These are phyloP conservation scores for Ophiostoma tasmaniense DNA, from an alignment of 2,329 filamentous ascomycete species.

Conservation along the genomic window DNA sequence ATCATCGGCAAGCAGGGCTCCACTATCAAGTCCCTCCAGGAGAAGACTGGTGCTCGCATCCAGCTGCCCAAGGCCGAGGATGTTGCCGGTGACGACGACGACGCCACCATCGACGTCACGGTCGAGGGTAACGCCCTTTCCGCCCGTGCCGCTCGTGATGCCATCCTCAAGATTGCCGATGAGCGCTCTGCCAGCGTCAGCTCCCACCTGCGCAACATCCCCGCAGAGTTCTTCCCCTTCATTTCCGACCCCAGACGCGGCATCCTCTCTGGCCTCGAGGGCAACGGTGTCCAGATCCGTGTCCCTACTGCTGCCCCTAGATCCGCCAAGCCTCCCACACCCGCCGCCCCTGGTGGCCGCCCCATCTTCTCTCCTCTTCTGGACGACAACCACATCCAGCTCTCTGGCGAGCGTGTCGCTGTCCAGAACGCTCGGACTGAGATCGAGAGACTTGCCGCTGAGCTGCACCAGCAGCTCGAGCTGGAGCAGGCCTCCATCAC, in stretches of 20 bases:
- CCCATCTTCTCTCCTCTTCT: slow-evolving; percentile 62
- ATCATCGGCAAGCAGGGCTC: slow-evolving; percentile 90
- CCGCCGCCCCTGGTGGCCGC: slow-evolving; percentile 52
- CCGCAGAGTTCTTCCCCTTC: slow-evolving; percentile 91
- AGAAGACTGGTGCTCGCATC: slow-evolving; percentile 81
- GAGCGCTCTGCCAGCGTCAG: slow-evolving; percentile 77
- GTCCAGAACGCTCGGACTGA: slow-evolving; percentile 72
- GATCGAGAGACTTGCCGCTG: slow-evolving; percentile 68
- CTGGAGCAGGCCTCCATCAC: slow-evolving; percentile 75
- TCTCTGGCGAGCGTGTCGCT: slow-evolving; percentile 76
- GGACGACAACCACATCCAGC: slow-evolving; percentile 64
- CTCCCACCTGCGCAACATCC: slow-evolving; percentile 73
- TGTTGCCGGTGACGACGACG: slow-evolving; percentile 63
- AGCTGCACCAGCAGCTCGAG: slow-evolving; percentile 67
- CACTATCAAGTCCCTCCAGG: slow-evolving; percentile 82
- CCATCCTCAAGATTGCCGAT: slow-evolving; percentile 79
- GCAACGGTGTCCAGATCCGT: slow-evolving; percentile 68
- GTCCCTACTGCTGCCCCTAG: slow-evolving; percentile 76
- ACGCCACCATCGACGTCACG: slow-evolving; percentile 72
- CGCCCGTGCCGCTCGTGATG: slow-evolving; percentile 71
- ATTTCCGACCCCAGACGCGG: slow-evolving; percentile 72
- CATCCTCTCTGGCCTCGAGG: slow-evolving; percentile 58
- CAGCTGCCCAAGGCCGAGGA: slow-evolving; percentile 79
- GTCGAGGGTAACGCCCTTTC: slow-evolving; percentile 89
- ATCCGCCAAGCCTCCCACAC: slow-evolving; percentile 58